Percentiles rank a stretch among this genome's conserved stretches.
phyloP scores from a whole-genome alignment of 148 eudicot species.

The Camellia sinensis region DNA sequence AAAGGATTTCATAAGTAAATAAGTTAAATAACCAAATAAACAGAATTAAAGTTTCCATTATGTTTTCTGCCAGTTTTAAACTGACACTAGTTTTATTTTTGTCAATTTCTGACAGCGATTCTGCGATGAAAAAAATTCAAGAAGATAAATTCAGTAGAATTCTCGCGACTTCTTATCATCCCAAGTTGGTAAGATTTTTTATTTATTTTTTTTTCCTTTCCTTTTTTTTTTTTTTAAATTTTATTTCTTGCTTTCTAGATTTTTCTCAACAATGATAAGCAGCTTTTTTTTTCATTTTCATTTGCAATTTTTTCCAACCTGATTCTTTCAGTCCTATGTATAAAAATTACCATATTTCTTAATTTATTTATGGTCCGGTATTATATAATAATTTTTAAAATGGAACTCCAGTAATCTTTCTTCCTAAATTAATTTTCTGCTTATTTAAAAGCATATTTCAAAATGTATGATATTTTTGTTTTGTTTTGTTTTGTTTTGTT shows the following conservation, averaged over 20 bases:
- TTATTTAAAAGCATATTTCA: not conserved
- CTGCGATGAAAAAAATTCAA: conserved; percentile 8
- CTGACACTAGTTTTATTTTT: conserved; percentile 9
- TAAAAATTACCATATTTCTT: not conserved
- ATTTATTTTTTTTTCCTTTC: not conserved
- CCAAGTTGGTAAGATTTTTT: conserved; percentile 23
- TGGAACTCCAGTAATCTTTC: too few relatives aligned
- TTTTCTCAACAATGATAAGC: not conserved
- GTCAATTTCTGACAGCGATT: conserved; percentile 19
- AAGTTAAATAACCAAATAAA: not conserved
- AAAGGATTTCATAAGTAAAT: not conserved
- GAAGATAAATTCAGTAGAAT: conserved; percentile 12
- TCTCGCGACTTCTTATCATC: conserved; percentile 19
- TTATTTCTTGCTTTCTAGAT: not conserved
- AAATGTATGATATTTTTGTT: not conserved
- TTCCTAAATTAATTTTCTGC: not conserved
- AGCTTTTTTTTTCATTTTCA: not conserved
- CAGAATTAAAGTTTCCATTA: not conserved
- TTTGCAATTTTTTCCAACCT: not conserved
- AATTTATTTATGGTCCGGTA: not conserved
- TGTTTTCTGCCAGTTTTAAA: not conserved
- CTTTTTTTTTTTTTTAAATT: too few relatives aligned
- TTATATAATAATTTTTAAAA: not conserved
- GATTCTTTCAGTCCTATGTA: not conserved
- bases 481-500: not conserved